phyloP scores from a whole-genome alignment of 1,284 basidiomycete species.

The Apiotrichum laibachii region DNA sequence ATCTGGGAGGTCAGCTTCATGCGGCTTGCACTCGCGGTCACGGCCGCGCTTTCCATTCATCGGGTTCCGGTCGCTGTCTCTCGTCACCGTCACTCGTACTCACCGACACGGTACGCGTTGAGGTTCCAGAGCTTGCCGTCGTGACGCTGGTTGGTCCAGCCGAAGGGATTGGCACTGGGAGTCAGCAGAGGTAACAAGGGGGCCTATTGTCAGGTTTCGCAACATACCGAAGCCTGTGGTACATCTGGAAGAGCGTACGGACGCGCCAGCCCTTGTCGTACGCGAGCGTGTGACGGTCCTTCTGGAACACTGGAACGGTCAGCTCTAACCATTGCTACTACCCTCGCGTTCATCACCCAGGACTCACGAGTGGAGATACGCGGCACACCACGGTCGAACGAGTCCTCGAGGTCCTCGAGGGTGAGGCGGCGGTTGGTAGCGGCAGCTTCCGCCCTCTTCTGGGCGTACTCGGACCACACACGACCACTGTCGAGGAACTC shows the following conservation, averaged over 20 bases:
- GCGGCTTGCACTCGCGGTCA: too few species aligned
- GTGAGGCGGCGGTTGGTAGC: constrained; percentile 95
- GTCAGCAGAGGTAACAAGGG: background rate
- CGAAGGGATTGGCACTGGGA: constrained; percentile 77
- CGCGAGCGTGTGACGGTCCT: constrained; percentile 92
- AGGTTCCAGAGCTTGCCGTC: constrained; percentile 98
- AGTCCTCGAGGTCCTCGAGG: constrained; percentile 94
- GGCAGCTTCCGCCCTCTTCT: constrained; percentile 98
- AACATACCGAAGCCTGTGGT: constrained; percentile 67
- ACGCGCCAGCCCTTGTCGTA: constrained; percentile 97
- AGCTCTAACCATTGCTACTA: too few species aligned
- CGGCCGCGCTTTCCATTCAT: too few species aligned
- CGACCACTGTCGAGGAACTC: constrained; percentile 98
- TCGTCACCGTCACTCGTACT: too few species aligned
- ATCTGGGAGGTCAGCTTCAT: too few species aligned
- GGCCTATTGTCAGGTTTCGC: too few species aligned
- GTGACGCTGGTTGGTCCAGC: constrained; percentile 97
- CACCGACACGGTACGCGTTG: constrained; percentile 86
- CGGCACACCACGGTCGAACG: constrained; percentile 95
- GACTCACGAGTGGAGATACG: constrained; percentile 46
- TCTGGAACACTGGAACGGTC: too few species aligned
- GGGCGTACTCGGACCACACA: constrained; percentile 99
- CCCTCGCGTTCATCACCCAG: too few species aligned
- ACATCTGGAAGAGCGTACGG: constrained; percentile 95
- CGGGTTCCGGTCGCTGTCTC: too few species aligned